Conservation (phyloP, 2,329 filamentous ascomycete genomes). For the Pseudogymnoascus sp. region DNA sequence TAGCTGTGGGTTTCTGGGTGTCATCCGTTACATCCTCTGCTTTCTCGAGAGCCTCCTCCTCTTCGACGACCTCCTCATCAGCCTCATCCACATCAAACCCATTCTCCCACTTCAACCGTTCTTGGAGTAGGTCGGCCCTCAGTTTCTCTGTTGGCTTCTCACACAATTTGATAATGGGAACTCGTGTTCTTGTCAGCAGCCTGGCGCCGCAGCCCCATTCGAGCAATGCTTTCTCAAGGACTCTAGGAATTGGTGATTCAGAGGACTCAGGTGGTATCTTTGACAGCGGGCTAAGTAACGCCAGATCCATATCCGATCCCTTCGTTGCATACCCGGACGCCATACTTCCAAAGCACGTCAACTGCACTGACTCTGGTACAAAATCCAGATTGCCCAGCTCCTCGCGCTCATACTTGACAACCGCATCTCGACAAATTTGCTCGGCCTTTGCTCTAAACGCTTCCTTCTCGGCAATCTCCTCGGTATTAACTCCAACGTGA, state of each 20-base stretch:
- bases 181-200: constrained; percentile 67
- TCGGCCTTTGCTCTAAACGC: constrained; percentile 59
- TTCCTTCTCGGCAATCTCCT: constrained; percentile 64
- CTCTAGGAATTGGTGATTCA: constrained; percentile 58
- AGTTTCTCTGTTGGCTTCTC: constrained; percentile 58
- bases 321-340: constrained; percentile 79
- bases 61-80: constrained; percentile 29
- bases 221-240: constrained; percentile 68
- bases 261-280: constrained; percentile 43
- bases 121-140: constrained; percentile 51
- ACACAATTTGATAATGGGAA: constrained; percentile 84
- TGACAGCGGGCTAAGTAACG: constrained; percentile 60
- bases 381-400: constrained; percentile 38
- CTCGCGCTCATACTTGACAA: constrained; percentile 44
- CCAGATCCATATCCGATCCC: constrained; percentile 86
- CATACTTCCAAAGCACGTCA: constrained; percentile 76
- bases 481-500: constrained; percentile 47
- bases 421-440: constrained; percentile 51
- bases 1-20: neutral
- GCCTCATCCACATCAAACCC: constrained; percentile 37
- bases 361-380: constrained; percentile 47
- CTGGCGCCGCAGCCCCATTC: constrained; percentile 66
- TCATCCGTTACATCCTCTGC: neutral
- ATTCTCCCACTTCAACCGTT: constrained; percentile 64
- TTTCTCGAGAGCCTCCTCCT: constrained; percentile 12